phyloP scores from a whole-genome alignment of 1,284 basidiomycete species.

The Bondarzewia mesenterica region DNA sequence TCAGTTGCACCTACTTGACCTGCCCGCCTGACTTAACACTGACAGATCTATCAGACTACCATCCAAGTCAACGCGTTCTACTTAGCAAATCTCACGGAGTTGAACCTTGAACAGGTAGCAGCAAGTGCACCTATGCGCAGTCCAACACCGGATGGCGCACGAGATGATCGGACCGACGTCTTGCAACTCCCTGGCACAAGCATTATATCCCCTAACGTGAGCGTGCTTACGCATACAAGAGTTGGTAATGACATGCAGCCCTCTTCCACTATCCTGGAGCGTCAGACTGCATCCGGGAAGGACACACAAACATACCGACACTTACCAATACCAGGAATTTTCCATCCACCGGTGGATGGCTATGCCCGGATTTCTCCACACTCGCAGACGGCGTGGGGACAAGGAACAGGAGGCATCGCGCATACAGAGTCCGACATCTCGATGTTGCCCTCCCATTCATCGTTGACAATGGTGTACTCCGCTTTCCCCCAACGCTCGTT shows the following conservation, averaged over 20 bases:
- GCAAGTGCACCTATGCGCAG: slow-evolving; percentile 25
- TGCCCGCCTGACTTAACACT: slow-evolving; percentile 2
- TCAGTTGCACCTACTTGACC: slow-evolving; percentile 17
- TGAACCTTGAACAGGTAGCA: slow-evolving; percentile 35
- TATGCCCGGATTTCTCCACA: slow-evolving; percentile 1
- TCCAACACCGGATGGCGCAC: slow-evolving; percentile 19
- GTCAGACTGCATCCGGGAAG: background rate
- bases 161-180: slow-evolving; percentile 6
- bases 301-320: background rate
- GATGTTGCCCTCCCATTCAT: background rate
- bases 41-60: slow-evolving; percentile 41
- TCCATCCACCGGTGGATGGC: background rate
- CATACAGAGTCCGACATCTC: too few relatives aligned
- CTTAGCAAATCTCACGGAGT: slow-evolving; percentile 35
- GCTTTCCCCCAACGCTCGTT: background rate
- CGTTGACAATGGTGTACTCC: background rate
- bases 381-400: background rate
- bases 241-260: background rate
- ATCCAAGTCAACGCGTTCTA: slow-evolving; percentile 72
- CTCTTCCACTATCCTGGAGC: background rate
- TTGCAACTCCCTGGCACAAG: slow-evolving; percentile 2
- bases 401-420: background rate
- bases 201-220: background rate
- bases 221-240: background rate
- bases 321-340: background rate